Conservation (phyloP, 2,329 filamentous ascomycete species). For the Talaromyces islandicus region DNA sequence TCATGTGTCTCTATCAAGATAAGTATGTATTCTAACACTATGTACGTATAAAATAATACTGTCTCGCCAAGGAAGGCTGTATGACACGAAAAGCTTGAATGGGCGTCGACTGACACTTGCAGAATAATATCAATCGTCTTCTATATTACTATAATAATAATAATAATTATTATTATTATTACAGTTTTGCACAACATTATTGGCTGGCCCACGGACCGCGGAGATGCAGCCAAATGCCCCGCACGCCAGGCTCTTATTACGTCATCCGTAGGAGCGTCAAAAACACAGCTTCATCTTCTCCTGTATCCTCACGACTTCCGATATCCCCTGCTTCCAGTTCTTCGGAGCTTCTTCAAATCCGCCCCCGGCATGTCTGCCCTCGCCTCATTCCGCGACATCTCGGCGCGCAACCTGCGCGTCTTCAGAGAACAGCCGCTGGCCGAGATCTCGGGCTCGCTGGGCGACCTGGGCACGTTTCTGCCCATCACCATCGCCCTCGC, state of each 20-base stretch:
- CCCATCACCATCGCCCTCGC: conserved; percentile 85
- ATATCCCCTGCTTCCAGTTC: background rate
- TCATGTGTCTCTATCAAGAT: too few relatives aligned
- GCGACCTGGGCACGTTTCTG: conserved; percentile 83
- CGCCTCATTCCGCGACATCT: conserved; percentile 21
- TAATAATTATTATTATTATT: too few relatives aligned
- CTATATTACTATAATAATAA: too few relatives aligned
- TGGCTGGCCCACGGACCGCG: too few relatives aligned
- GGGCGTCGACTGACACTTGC: too few relatives aligned
- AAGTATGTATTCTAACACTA: too few relatives aligned
- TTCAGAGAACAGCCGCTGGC: conserved; percentile 53
- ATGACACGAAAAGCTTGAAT: background rate
- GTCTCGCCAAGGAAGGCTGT: background rate
- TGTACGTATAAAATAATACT: background rate
- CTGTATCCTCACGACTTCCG: too few relatives aligned
- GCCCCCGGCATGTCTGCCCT: background rate
- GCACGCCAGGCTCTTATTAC: background rate
- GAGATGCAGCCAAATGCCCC: background rate
- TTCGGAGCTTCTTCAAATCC: background rate
- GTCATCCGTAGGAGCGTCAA: background rate
- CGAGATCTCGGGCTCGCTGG: conserved; percentile 83
- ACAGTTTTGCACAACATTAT: too few relatives aligned
- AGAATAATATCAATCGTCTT: too few relatives aligned
- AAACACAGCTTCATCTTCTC: background rate
- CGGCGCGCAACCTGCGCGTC: conserved; percentile 49